Percentiles rank a stretch among this genome's conserved stretches.
phyloP scores from a whole-genome alignment of 345 rosid species.

The Pelargonium nanum region DNA sequence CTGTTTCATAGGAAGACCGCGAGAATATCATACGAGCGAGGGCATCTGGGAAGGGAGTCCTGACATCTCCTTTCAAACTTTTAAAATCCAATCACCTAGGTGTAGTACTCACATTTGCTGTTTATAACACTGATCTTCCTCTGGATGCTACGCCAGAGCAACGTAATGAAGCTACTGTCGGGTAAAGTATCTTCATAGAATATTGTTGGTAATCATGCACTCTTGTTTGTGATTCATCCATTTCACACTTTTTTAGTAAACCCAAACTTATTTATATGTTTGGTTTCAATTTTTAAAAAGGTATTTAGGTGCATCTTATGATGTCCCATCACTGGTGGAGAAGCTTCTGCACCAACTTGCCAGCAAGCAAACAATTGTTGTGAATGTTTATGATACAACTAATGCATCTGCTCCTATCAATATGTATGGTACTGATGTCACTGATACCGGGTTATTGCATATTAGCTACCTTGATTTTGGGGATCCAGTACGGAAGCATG shows the following conservation, averaged over 20 bases:
- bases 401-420: constrained; percentile 49
- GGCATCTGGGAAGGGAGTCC: constrained; percentile 85
- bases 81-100: constrained; percentile 87
- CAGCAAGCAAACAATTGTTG: constrained; percentile 77
- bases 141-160: constrained; percentile 61
- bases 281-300: constrained; percentile 27
- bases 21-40: constrained; percentile 90
- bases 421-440: constrained; percentile 73
- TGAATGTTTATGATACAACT: constrained; percentile 84
- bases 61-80: constrained; percentile 94
- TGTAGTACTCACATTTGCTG: constrained; percentile 88
- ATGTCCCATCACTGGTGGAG: constrained; percentile 90
- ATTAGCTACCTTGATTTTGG: constrained; percentile 79
- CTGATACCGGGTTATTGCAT: constrained; percentile 50
- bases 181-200: constrained; percentile 34
- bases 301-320: constrained; percentile 94
- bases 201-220: constrained; percentile 6
- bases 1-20: constrained; percentile 63
- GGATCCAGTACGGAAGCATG: constrained; percentile 80
- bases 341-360: constrained; percentile 94
- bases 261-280: constrained; percentile 2
- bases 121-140: constrained; percentile 57
- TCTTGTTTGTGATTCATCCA: background rate
- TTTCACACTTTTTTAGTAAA: constrained; percentile 1
- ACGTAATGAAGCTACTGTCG: constrained; percentile 64